Conservation (phyloP, 2,329 filamentous ascomycete species). For the Penicillium sp. region DNA sequence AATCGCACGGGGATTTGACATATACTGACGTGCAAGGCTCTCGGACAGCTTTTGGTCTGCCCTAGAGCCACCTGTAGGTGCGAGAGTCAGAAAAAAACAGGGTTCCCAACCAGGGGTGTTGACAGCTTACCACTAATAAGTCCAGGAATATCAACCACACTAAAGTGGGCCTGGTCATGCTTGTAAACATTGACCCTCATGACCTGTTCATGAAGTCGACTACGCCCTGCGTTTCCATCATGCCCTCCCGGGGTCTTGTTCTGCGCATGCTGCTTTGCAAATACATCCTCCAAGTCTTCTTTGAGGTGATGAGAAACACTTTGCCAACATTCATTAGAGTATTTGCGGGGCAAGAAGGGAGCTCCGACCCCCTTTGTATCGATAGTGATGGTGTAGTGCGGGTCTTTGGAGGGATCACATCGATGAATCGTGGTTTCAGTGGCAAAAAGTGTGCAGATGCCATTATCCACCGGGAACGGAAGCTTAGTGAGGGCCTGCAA, state of each 20-base stretch:
- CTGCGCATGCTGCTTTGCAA: not conserved
- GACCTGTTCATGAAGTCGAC: not conserved
- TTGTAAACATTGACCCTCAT: not conserved
- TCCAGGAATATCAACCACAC: not conserved
- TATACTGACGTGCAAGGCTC: not conserved
- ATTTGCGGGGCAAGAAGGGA: not conserved
- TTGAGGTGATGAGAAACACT: not conserved
- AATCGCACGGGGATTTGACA: not conserved
- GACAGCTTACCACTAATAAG: not conserved
- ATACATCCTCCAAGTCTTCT: not conserved
- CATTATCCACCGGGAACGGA: not conserved
- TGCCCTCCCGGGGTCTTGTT: not conserved
- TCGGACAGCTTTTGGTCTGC: not conserved
- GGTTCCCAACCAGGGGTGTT: not conserved
- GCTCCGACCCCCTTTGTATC: not conserved
- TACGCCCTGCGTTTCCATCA: not conserved
- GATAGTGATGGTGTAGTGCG: not conserved
- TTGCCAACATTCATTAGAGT: not conserved
- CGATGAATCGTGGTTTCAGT: not conserved
- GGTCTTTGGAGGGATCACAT: not conserved
- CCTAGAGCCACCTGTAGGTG: not conserved
- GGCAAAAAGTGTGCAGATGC: not conserved
- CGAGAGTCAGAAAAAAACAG: not conserved
- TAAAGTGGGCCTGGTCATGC: not conserved
- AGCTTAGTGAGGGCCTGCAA: not conserved